phyloP scores from a whole-genome alignment of 2,329 filamentous ascomycete genomes.

The Zymoseptoria ardabiliae region DNA sequence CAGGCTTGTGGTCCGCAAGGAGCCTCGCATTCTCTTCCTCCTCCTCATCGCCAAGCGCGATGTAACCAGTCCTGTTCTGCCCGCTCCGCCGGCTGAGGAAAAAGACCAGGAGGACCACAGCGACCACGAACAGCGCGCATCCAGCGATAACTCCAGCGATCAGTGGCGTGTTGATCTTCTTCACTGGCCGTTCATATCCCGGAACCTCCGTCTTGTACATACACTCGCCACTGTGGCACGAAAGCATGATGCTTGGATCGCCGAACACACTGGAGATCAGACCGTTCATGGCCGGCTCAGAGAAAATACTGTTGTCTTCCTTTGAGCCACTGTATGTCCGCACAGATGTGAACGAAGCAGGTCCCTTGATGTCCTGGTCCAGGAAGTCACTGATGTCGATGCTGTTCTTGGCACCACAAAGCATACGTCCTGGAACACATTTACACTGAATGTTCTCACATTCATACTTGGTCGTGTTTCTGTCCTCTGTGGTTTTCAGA shows the following conservation, averaged over 20 bases:
- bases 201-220: constrained; percentile 87
- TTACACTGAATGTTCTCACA: constrained; percentile 80
- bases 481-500: constrained; percentile 58
- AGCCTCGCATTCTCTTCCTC: constrained; percentile 79
- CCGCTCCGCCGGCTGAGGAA: constrained; percentile 71
- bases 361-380: constrained; percentile 72
- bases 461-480: constrained; percentile 76
- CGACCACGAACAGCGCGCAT: constrained; percentile 80
- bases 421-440: constrained; percentile 85
- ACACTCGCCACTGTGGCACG: constrained; percentile 83
- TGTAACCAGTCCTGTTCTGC: constrained; percentile 56
- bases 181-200: constrained; percentile 79
- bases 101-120: constrained; percentile 75
- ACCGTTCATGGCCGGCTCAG: constrained; percentile 86
- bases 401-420: constrained; percentile 85
- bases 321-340: constrained; percentile 50
- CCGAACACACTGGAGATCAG: constrained; percentile 85
- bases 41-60: constrained; percentile 73
- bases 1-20: constrained; percentile 85
- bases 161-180: constrained; percentile 92
- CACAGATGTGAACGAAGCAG: constrained; percentile 71
- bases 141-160: constrained; percentile 90
- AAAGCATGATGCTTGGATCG: constrained; percentile 77
- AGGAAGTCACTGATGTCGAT: constrained; percentile 90
- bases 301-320: constrained; percentile 71